Conservation (phyloP, 768 basidiomycete species). For the Basidioascus undulatus region DNA sequence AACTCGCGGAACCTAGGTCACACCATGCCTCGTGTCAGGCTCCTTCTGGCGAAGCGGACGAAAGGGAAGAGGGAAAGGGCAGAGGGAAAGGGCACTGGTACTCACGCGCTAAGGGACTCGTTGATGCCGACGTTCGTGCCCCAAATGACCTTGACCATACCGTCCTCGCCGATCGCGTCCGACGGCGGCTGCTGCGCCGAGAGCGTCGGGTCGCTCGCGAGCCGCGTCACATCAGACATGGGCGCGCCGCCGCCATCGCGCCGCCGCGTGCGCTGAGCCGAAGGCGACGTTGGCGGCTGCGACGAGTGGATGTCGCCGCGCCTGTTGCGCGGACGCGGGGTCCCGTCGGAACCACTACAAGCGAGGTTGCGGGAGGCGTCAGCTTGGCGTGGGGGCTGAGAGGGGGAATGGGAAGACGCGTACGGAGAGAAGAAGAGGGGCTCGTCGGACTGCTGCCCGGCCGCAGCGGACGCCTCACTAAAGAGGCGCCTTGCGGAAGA, state of each 20-base stretch:
- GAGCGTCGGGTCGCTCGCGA: slow-evolving; percentile 21
- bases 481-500: neutral
- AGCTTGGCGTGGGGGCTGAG: neutral
- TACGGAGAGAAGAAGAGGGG: slow-evolving; percentile 24
- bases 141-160: slow-evolving; percentile 75
- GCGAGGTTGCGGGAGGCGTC: neutral
- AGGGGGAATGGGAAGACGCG: slow-evolving; percentile 2
- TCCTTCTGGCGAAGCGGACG: too few species aligned
- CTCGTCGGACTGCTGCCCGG: slow-evolving; percentile 10
- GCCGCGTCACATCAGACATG: slow-evolving; percentile 2
- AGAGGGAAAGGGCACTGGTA: too few species aligned
- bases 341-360: slow-evolving; percentile 7
- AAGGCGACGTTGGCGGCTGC: slow-evolving; percentile 24
- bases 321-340: slow-evolving; percentile 35
- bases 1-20: slow-evolving; percentile 86
- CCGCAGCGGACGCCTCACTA: slow-evolving; percentile 4
- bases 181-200: slow-evolving; percentile 37
- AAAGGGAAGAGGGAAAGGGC: too few species aligned
- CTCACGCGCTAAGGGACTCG: slow-evolving; percentile 69
- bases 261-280: slow-evolving; percentile 20
- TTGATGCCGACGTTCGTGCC: slow-evolving; percentile 83
- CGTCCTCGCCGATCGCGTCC: slow-evolving; percentile 39
- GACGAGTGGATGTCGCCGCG: slow-evolving; percentile 85
- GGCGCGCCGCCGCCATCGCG: slow-evolving; percentile 4
- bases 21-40: too few species aligned